Evolutionary conservation across 257 asterid species (phyloP), one percentile per base, ranked within the genome.

Genomic region (Eustoma russellianum): DNA sequence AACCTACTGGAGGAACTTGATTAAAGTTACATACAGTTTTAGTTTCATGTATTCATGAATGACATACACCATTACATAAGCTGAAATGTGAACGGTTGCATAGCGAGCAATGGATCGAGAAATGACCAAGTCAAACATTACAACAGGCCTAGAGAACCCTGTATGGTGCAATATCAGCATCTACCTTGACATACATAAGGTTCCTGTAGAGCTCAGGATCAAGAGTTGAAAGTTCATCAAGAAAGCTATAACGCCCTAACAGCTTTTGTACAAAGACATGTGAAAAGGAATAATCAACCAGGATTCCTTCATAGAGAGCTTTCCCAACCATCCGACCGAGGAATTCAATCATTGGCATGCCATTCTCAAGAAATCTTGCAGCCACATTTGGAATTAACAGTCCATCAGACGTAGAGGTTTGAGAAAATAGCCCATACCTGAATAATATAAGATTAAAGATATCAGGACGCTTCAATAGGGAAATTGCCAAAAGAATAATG

Each of bases 141-240:
- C 13, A 15, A 11, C 38, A 11, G 6, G 56, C 63, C 61, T 30
- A 40, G 68, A 55, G 55, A 56, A 59, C 58, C 61, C 61, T 17
- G 50, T 41, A 47, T 54, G 38, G 17, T 17, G 41, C 63, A 54
- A 47, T 33, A 60, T 41, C 59, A 70, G 68, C 48, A 59, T 60
- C 79, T 79, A 91, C 98, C 96, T 91, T 91, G 62, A 91, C 88
- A 64, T 84, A 87, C 78, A 80, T 84, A 71, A 91, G 92, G 74
- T 82, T 84, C 84, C 69, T 77, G 79, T 87, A 80, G 33, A 91
- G 84, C 79, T 84, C 98, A 63, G 95, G 95, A 70, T 91, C 98
- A 50, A 91, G 89, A 65, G 94, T 80, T 51, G 96, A 87, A 62
- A 91, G 78, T 68, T 91, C 98, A 73, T 84, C 98, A 71, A 91